Evolutionary conservation across 306 rosid species (phyloP).

Genomic region (Arachis hypogaea): DNA sequence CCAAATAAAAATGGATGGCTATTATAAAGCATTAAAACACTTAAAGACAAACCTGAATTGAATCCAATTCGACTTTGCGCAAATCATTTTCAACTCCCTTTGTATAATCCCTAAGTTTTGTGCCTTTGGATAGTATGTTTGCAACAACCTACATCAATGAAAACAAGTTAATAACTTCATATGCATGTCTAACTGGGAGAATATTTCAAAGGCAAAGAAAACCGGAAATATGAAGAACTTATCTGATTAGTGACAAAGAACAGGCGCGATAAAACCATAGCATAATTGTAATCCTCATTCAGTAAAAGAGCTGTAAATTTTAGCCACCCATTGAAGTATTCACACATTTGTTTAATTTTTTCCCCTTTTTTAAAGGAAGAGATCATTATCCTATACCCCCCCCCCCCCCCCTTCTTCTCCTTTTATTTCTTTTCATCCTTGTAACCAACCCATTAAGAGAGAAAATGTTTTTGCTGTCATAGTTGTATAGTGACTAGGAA

Average conservation of each 20-base stretch:
- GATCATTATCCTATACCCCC: background rate
- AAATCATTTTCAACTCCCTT: constrained; percentile 93
- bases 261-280: background rate
- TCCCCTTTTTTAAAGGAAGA: background rate
- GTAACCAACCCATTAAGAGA: no score
- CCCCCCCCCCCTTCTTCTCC: no score
- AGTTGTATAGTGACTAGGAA: background rate
- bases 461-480: no score
- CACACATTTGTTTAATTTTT: background rate
- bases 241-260: background rate
- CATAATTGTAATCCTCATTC: no score
- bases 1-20: constrained; percentile 23
- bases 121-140: constrained; percentile 84
- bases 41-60: constrained; percentile 77
- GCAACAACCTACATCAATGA: constrained; percentile 72
- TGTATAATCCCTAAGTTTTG: constrained; percentile 82
- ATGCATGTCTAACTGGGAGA: background rate
- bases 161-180: constrained; percentile 13
- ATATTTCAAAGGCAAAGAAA: constrained; percentile 7
- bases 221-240: background rate
- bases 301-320: no score
- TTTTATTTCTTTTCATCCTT: no score
- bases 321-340: background rate
- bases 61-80: constrained; percentile 95
- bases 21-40: constrained; percentile 24